Evolutionary conservation across 2,329 filamentous ascomycete species (phyloP), one percentile per base, ranked within the genome.

Genomic region (Seiridium unicorne): DNA sequence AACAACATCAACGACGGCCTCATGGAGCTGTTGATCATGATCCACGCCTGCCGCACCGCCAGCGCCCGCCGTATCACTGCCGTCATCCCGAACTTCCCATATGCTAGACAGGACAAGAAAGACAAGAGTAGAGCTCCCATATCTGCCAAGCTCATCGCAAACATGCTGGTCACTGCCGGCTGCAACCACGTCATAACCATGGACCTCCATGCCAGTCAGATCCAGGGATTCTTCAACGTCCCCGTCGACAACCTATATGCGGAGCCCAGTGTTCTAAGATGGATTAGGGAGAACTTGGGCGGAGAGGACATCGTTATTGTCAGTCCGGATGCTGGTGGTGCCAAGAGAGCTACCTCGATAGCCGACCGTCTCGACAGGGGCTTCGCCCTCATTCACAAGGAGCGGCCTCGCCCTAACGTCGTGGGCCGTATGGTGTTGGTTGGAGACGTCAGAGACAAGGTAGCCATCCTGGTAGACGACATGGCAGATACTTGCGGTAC

Each of bases 11-110:
- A 99, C 78, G 94, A 98, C 75, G 93, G 93, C 55, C 85, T 99
- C 62, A 98, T 99, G 94, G 94, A 99, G 78, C 86, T 98, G 44
- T 85, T 98, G 66, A 97, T 98, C 78, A 97, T 97, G 89, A 96
- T 97, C 77, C 96, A 96, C 73, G 94, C 94, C 64, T 97, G 94
- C 83, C 79, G 80, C 48, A 84, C 81, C 38, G 82, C 82, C 42
- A 81, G 78, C 49, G 94, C 94, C 10, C 88, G 93, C 65, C 91
- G 94, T 65, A 97, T 98, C 78, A 97, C 94, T 31, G 94, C 93
- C 64, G 92, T 97, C 65, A 91, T 97, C 56, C 94, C 94, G 66
- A 97, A 96, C 78, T 98, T 97, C 78, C 93, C 93, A 35, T 98
- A 98, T 72, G 93, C 94, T 11, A 88, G 94, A 55, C 94, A 98